Conservation (phyloP, 257 asterid genomes). For the Verbena officinalis region DNA sequence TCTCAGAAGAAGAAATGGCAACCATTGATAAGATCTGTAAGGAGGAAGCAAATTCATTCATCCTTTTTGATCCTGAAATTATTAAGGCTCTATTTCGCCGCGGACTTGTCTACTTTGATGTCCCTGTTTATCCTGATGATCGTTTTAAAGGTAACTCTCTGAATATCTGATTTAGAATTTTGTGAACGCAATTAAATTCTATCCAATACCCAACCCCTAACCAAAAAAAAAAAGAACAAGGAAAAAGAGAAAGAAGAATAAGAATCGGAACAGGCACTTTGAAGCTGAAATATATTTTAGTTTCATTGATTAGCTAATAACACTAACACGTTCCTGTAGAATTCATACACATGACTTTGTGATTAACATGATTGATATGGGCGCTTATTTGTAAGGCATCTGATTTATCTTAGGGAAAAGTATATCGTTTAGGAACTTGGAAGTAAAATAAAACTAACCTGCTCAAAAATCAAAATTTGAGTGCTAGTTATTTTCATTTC, state of each 20-base stretch:
- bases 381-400: conserved; percentile 7
- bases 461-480: neutral
- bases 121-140: conserved; percentile 95
- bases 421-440: conserved; percentile 1
- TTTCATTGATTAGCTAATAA: conserved; percentile 13
- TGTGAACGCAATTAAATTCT: neutral
- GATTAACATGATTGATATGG: conserved; percentile 14
- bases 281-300: conserved; percentile 7
- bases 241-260: neutral
- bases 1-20: conserved; percentile 96
- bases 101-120: conserved; percentile 93
- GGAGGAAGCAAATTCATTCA: conserved; percentile 93
- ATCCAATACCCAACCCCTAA: neutral
- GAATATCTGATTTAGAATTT: neutral
- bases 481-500: conserved; percentile 27
- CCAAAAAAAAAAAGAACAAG: neutral
- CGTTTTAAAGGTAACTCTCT: conserved; percentile 82
- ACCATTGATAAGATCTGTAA: conserved; percentile 97
- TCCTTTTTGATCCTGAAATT: conserved; percentile 89
- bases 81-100: conserved; percentile 83
- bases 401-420: conserved; percentile 12
- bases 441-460: conserved; percentile 8
- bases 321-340: neutral
- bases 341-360: conserved; percentile 14
- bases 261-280: conserved; percentile 8